Base-by-base conservation (phyloP, 2,329 filamentous ascomycete species). In the Exophiala mesophila region DNA sequence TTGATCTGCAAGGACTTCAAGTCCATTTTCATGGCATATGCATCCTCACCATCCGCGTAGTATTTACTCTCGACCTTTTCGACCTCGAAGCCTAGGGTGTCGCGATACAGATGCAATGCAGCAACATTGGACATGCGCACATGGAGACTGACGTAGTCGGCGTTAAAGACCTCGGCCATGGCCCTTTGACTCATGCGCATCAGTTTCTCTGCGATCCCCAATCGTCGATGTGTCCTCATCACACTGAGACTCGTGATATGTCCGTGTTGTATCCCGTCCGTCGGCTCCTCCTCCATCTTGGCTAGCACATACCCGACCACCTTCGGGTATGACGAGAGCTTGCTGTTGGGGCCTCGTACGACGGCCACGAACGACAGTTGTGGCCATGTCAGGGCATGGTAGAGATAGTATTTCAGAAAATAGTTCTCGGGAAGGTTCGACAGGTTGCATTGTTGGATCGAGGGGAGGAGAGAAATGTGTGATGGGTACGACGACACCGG, bases 381-480 rank as follows among this genome's bases (percentile, higher is more conserved):
- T 33, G 92, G 92, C 92, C 92, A 98, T 57, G 88, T 94, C 55
- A 97, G 81, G 12, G 90, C 89, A 69, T 98, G 92, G 78, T 98
- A 98, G 61, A 98, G 82, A 73, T 98, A 98, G 77, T 98, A 98
- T 77, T 98, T 98, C 70, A 95, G 86, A 67, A 97, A 97, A 78
- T 98, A 98, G 76, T 98, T 98, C 69, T 98, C 92, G 54, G 92
- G 92, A 40, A 98, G 78, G 73, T 98, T 98, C 65, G 94, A 94
- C 64, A 98, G 89, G 74, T 98, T 97, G 63, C 90, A 90, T 67
- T 94, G 88, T 71, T 98, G 92, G 63, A 98, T 84, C 52, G 87
- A 74, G 55, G 80, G 83, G 55, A 98, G 81, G 53, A 92, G 73
- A 54, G 90, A 84, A 68, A 98, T 94, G 71, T 97, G 66, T 49